Percentiles rank a stretch among this genome's conserved stretches.
Evolutionary conservation across 129 eudicot genomes (phyloP).

Genomic region (carrot (Daucus carota)): DNA sequence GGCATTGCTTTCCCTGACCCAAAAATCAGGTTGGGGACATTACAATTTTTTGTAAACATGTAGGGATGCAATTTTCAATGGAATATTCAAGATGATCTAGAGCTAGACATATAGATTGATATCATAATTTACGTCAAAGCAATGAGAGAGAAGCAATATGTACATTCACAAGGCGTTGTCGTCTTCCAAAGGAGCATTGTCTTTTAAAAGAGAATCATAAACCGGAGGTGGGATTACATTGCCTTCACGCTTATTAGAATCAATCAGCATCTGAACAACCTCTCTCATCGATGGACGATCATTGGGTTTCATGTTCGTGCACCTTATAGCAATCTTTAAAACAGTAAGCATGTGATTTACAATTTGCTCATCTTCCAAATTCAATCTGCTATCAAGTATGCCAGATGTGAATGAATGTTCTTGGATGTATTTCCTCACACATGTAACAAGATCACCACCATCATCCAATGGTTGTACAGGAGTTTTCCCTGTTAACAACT

Average conservation of each 20-base stretch:
- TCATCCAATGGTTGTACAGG: conserved; percentile 90
- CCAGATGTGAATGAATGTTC: conserved; percentile 52
- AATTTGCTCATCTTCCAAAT: conserved; percentile 39
- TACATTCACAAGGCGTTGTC: conserved; percentile 20
- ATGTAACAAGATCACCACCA: conserved; percentile 90
- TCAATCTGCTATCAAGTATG: conserved; percentile 73
- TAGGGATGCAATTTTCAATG: too few relatives aligned
- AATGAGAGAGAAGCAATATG: not conserved
- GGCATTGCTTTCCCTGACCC: too few relatives aligned
- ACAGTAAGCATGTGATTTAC: conserved; percentile 63
- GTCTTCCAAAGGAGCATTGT: conserved; percentile 13
- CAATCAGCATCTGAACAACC: conserved; percentile 84
- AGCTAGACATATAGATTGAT: not conserved
- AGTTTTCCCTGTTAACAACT: conserved; percentile 75
- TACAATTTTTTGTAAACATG: too few relatives aligned
- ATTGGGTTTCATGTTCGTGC: conserved; percentile 70
- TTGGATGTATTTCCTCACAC: conserved; percentile 63
- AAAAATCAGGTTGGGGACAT: too few relatives aligned
- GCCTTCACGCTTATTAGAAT: conserved; percentile 53
- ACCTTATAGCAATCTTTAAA: conserved; percentile 61
- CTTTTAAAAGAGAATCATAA: conserved; percentile 24
- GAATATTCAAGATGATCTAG: too few relatives aligned
- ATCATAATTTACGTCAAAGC: not conserved
- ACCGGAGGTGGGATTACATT: conserved; percentile 31
- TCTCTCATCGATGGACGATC: conserved; percentile 96